Conservation (phyloP, 2,329 filamentous ascomycete species). For the Periconia sp. region DNA sequence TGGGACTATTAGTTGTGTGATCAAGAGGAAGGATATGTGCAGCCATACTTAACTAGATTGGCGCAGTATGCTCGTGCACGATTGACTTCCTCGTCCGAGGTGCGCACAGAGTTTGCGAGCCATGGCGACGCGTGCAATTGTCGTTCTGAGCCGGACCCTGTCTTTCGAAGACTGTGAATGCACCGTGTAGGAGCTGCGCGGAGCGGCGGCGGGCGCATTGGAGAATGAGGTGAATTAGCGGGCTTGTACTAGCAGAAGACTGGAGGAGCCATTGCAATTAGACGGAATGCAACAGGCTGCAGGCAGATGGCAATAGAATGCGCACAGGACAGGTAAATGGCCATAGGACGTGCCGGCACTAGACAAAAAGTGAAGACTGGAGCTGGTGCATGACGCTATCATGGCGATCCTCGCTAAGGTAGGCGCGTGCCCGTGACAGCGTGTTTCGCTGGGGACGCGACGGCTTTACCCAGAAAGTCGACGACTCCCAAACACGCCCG, state of each 20-base stretch:
- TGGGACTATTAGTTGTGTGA: constrained; percentile 21
- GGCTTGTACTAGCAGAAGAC: constrained; percentile 13
- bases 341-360: constrained; percentile 2
- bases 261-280: background rate
- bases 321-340: constrained; percentile 4
- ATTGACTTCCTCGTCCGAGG: constrained; percentile 56
- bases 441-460: constrained; percentile 35
- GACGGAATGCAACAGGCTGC: background rate
- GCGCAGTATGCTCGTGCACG: constrained; percentile 64
- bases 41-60: constrained; percentile 61
- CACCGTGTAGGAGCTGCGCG: constrained; percentile 24
- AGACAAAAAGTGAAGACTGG: constrained; percentile 11
- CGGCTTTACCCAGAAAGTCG: constrained; percentile 9
- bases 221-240: no score
- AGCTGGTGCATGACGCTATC: constrained; percentile 33
- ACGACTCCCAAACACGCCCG: constrained; percentile 5
- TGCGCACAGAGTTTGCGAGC: constrained; percentile 24
- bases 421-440: constrained; percentile 36
- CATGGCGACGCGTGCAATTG: constrained; percentile 30
- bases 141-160: no score
- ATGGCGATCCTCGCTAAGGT: constrained; percentile 21
- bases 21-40: constrained; percentile 27
- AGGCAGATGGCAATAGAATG: constrained; percentile 6
- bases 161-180: constrained; percentile 8
- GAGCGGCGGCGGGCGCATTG: constrained; percentile 33